Evolutionary conservation across 176 grass and related monocot genomes (phyloP), one percentile per base, ranked within the genome.

Genomic region (Ensete glaucum): DNA sequence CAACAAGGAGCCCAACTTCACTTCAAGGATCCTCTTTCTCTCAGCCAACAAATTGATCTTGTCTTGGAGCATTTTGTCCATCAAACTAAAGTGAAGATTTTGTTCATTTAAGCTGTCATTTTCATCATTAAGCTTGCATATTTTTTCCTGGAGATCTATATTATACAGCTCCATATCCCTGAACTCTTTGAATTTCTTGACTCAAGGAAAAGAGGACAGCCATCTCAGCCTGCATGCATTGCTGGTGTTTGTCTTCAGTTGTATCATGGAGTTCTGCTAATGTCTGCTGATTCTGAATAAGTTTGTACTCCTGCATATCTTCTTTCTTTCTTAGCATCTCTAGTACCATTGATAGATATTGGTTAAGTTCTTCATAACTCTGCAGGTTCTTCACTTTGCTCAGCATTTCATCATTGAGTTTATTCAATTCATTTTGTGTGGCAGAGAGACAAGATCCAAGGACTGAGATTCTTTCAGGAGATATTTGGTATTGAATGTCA

Each of bases 101-200:
- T 73, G 56, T 54, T 64, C 57, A 16, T 80, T 71, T 22, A 80
- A 48, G 13, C 14, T 27, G 22, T 69, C 13, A 20, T 77, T 76
- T 85, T 99, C 82, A 56, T 87, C 89, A 76, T 84, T 84, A 74
- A 91, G 68, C 52, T 93, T 83, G 82, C 58, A 87, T 73, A 89
- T 56, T 83, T 76, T 74, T 58, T 81, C 62, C 64, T 99, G 84
- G 67, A 90, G 69, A 52, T 87, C 55, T 51, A 71, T 19, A 20
- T 91, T 89, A 34, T 10, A 79, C 71, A 60, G 84, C 51, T 86
- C 89, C 64, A 87, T 26, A 25, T 79, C 81, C 66, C 83, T 82
- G 29, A 73, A 81, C 77, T 13, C 79, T 88, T 52, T 79, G 77
- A 77, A 83, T 81, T 75, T 89, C 90, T 54, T 23, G 52, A 81